Percentiles rank a stretch among this genome's conserved stretches.
phyloP scores from a whole-genome alignment of 495 filamentous ascomycete species.

The Astrothelium macrocarpum region DNA sequence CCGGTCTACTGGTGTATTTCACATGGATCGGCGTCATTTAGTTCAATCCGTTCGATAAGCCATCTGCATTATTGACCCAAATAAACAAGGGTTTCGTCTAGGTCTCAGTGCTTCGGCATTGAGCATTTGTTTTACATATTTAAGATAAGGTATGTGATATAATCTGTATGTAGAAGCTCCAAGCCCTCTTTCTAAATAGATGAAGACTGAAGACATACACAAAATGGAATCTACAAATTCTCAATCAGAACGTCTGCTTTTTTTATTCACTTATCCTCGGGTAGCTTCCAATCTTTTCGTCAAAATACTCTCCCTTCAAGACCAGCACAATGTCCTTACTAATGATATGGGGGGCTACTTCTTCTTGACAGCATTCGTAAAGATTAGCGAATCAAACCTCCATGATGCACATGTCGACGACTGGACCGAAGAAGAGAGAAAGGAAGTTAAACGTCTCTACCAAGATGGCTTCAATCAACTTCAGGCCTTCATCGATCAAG shows the following conservation, averaged over 20 bases:
- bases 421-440: constrained; percentile 25
- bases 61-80: no score
- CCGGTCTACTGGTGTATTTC: no score
- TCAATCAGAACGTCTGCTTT: constrained; percentile 1
- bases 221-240: background rate
- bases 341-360: constrained; percentile 35
- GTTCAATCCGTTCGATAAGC: no score
- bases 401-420: constrained; percentile 21
- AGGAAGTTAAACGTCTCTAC: constrained; percentile 12
- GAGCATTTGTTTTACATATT: no score
- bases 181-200: no score
- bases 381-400: constrained; percentile 5
- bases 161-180: no score
- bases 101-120: no score
- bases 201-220: no score
- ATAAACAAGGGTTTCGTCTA: no score
- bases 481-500: constrained; percentile 25
- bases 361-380: constrained; percentile 24
- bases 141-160: no score
- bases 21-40: no score
- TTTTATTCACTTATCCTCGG: constrained; percentile 31
- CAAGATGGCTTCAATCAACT: constrained; percentile 26
- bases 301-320: constrained; percentile 31
- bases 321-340: constrained; percentile 29
- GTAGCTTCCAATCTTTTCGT: constrained; percentile 38